Percentiles rank a stretch among this genome's conserved stretches.
These are phyloP conservation scores for Sanguinoderma infundibulare DNA, from an alignment of 1,284 basidiomycete species.

Conservation along the genomic window DNA sequence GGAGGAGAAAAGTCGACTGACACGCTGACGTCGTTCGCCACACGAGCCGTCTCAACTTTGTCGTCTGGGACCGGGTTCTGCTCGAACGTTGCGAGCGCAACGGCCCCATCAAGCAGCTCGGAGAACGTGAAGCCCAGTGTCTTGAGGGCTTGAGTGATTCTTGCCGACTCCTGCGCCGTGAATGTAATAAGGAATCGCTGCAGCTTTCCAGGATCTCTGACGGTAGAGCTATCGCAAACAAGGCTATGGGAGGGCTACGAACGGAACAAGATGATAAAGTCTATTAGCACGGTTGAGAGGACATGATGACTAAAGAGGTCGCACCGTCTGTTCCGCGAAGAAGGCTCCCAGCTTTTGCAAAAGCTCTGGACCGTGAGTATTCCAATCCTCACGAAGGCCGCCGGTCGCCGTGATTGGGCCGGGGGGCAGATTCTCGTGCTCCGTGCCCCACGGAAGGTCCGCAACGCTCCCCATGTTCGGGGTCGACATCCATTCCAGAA, in stretches of 20 bases:
- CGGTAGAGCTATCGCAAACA: not conserved
- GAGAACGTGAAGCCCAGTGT: not conserved
- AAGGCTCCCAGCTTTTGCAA: not conserved
- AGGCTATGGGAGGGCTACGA: not conserved
- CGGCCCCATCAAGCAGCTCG: not conserved
- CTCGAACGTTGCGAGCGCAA: not conserved
- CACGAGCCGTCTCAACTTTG: not conserved
- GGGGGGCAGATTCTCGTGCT: constrained; percentile 12
- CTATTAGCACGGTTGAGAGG: not conserved
- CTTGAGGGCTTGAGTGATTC: not conserved
- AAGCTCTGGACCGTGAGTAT: constrained; percentile 4
- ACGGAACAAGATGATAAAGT: too few species aligned
- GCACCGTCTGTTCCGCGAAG: not conserved
- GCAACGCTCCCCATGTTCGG: not conserved
- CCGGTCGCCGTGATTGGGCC: constrained; percentile 17
- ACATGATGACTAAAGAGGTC: not conserved
- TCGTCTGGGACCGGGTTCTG: not conserved
- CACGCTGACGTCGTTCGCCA: not conserved
- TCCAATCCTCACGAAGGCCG: constrained; percentile 10
- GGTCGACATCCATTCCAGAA: not conserved
- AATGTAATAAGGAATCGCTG: not conserved
- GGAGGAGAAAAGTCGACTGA: not conserved
- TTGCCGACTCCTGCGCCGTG: not conserved
- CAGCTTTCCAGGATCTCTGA: not conserved
- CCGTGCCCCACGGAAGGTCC: constrained; percentile 13